Percentiles rank a stretch among this genome's conserved stretches.
Conservation (phyloP, 495 filamentous ascomycete genomes). For the Penicillium turbatum region DNA sequence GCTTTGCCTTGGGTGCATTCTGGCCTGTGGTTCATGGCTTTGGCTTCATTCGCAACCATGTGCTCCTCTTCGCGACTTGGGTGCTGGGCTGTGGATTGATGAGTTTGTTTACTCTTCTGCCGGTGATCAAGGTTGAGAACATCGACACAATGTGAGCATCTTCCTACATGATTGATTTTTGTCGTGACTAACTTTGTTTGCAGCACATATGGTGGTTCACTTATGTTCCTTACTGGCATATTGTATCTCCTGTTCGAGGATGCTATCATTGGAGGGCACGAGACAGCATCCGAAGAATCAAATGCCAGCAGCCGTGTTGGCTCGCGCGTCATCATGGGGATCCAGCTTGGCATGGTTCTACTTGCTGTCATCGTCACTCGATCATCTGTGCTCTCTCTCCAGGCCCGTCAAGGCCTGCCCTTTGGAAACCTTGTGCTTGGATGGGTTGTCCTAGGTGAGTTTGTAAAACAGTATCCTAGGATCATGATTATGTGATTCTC, state of each 20-base stretch:
- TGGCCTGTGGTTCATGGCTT: constrained; percentile 77
- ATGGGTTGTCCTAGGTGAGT: constrained; percentile 76
- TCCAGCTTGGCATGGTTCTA: constrained; percentile 73
- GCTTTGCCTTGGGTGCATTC: constrained; percentile 68
- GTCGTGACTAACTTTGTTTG: constrained; percentile 4
- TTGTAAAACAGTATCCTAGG: neutral
- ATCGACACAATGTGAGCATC: constrained; percentile 66
- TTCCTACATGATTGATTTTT: neutral
- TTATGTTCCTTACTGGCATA: constrained; percentile 77
- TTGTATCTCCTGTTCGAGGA: constrained; percentile 82
- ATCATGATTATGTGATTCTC: neutral
- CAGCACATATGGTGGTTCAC: constrained; percentile 68
- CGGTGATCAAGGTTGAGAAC: constrained; percentile 80
- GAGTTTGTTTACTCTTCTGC: constrained; percentile 87
- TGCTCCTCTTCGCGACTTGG: constrained; percentile 66
- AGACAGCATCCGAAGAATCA: constrained; percentile 17
- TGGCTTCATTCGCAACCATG: constrained; percentile 63
- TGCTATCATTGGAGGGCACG: constrained; percentile 45
- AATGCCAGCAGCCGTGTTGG: constrained; percentile 35
- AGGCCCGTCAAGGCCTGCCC: constrained; percentile 84
- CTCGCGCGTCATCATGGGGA: constrained; percentile 53
- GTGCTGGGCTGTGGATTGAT: constrained; percentile 69
- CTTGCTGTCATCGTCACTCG: constrained; percentile 82
- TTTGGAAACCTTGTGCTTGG: constrained; percentile 83
- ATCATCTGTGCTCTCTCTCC: constrained; percentile 74